Evolutionary conservation across 2,329 filamentous ascomycete genomes (phyloP), one percentile per base, ranked within the genome.

Genomic region (Delphinella strobiligena): DNA sequence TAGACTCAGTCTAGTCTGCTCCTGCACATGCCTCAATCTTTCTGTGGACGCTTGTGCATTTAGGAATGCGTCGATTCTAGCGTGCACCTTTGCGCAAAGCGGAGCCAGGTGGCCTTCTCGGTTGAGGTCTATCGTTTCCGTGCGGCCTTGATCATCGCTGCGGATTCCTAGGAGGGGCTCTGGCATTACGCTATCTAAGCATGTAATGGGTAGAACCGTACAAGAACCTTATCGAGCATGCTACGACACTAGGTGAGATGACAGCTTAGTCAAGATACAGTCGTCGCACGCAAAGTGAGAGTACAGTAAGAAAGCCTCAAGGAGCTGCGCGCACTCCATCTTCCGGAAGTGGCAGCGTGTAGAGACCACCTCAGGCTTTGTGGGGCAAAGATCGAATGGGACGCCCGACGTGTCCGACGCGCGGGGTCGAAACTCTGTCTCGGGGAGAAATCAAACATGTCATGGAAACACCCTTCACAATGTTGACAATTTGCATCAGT

Each of bases 1-100:
- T 53, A 93, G 69, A 17, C 86, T 80, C 38, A 75, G 67, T 45
- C 76, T 73, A 34, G 83, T 82, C 66, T 91, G 87, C 42, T 66
- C 62, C 62, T 95, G 88, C 19, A 87, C 75, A 40, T 67, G 68
- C 49, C 63, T 67, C 42, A 88, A 61, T 33, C 74, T 60, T 39
- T 74, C 64, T 15, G 72, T 70, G 3, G 69, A 64, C 43, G 74
- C 66, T 22, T 74, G 60, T 47, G 77, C 69, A 34, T 66, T 66
- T 40, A 93, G 67, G 54, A 93, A 87, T 17, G 68, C 65, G 36
- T 73, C 64, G 44, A 93, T 66, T 57, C 74, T 73, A 45, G 61
- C 60, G 49, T 76, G 69, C 46, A 83, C 65, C 48, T 67, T 62
- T 29, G 59, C 59, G 56, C 66, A 69, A 44, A 67, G 52, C 43